phyloP scores from a whole-genome alignment of 352 stramenopile genomes.

The Elongisporangium undulatum region DNA sequence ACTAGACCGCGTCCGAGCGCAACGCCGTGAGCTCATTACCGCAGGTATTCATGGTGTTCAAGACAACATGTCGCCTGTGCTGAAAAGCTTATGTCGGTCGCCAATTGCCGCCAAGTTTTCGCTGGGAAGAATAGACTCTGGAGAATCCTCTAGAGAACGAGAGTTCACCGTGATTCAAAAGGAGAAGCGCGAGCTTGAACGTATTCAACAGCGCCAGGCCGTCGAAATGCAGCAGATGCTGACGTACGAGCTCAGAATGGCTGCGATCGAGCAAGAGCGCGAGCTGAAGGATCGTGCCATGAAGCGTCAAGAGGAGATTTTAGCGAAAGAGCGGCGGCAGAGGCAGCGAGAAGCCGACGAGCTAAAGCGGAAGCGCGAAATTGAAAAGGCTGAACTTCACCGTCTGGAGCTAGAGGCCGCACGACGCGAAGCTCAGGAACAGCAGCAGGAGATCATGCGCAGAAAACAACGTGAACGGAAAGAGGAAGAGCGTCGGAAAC shows the following conservation, averaged over 20 bases:
- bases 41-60: slow-evolving; percentile 36
- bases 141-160: slow-evolving; percentile 8
- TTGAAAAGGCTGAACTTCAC: slow-evolving; percentile 51
- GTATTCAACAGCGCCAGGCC: slow-evolving; percentile 63
- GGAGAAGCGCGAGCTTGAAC: slow-evolving; percentile 62
- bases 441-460: slow-evolving; percentile 35
- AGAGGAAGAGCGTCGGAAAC: slow-evolving; percentile 42
- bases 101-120: slow-evolving; percentile 29
- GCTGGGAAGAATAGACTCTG: slow-evolving; percentile 2
- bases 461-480: slow-evolving; percentile 44
- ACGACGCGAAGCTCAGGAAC: slow-evolving; percentile 30
- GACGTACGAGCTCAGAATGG: slow-evolving; percentile 60
- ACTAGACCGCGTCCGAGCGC: slow-evolving; percentile 39
- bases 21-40: slow-evolving; percentile 57
- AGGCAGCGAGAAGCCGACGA: slow-evolving; percentile 56
- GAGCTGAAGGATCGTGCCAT: slow-evolving; percentile 47
- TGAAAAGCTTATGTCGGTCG: slow-evolving; percentile 54
- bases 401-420: slow-evolving; percentile 39
- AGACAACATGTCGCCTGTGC: slow-evolving; percentile 44
- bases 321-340: slow-evolving; percentile 28
- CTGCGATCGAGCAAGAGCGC: slow-evolving; percentile 43
- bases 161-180: slow-evolving; percentile 61
- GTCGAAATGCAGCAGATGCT: slow-evolving; percentile 74
- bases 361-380: slow-evolving; percentile 31
- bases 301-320: slow-evolving; percentile 35